Evolutionary conservation across 768 basidiomycete species (phyloP).

Genomic region (Dendrothele bispora): DNA sequence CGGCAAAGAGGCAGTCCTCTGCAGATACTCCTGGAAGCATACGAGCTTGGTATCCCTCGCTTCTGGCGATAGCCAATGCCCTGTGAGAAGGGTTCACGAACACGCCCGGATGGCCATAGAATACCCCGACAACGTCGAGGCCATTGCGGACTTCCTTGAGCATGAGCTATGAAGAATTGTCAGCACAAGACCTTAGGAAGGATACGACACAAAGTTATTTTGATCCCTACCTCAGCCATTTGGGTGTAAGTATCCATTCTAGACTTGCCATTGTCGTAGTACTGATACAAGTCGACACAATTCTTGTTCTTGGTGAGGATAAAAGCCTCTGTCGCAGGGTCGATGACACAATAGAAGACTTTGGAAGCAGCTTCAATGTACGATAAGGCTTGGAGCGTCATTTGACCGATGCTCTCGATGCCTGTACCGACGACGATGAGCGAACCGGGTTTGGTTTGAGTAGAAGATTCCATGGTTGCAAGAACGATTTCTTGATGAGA

Average conservation of each 20-base stretch:
- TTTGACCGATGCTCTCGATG: slow-evolving; percentile 7
- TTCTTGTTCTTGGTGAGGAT: slow-evolving; percentile 5
- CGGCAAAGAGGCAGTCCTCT: slow-evolving; percentile 7
- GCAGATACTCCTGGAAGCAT: slow-evolving; percentile 7
- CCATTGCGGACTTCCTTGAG: slow-evolving; percentile 4
- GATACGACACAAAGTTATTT: background rate
- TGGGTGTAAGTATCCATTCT: slow-evolving; percentile 7
- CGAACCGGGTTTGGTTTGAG: background rate
- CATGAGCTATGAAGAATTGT: slow-evolving; percentile 2
- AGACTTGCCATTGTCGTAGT: slow-evolving; percentile 5
- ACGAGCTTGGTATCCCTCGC: slow-evolving; percentile 2
- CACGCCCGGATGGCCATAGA: slow-evolving; percentile 5
- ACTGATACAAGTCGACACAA: slow-evolving; percentile 4
- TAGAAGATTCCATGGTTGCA: slow-evolving; percentile 3
- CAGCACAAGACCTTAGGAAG: background rate
- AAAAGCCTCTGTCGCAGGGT: slow-evolving; percentile 6
- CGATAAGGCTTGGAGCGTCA: slow-evolving; percentile 7
- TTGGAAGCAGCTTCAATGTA: slow-evolving; percentile 6
- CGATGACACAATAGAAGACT: slow-evolving; percentile 4
- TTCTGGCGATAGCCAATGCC: slow-evolving; percentile 3
- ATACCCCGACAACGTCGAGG: background rate
- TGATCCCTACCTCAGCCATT: slow-evolving; percentile 2
- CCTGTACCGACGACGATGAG: slow-evolving; percentile 4
- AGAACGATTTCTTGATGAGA: too few species aligned
- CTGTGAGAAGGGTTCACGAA: slow-evolving; percentile 5